Percentiles rank a stretch among this genome's conserved stretches.
phyloP scores from a whole-genome alignment of 805 yeast species.

The Nakazawaea ambrosiae region DNA sequence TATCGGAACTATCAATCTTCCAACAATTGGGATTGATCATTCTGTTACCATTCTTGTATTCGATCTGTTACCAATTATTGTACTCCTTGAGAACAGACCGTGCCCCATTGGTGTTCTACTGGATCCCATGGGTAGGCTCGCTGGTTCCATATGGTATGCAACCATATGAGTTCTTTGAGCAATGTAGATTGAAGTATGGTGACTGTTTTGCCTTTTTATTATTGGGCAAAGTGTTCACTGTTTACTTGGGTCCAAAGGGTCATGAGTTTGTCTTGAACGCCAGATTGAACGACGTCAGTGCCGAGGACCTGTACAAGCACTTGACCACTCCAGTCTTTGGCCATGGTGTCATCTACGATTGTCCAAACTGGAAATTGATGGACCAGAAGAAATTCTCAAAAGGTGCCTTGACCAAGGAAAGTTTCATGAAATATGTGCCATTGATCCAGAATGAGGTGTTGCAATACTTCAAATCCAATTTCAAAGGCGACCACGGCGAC shows the following conservation, averaged over 20 bases:
- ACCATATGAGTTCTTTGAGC: slow-evolving; percentile 84
- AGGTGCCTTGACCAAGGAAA: slow-evolving; percentile 76
- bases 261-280: slow-evolving; percentile 95
- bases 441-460: slow-evolving; percentile 72
- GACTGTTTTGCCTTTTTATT: slow-evolving; percentile 88
- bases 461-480: slow-evolving; percentile 57
- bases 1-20: slow-evolving; percentile 16
- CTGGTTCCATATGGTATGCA: slow-evolving; percentile 86
- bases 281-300: slow-evolving; percentile 81
- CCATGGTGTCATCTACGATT: slow-evolving; percentile 94
- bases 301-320: slow-evolving; percentile 93
- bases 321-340: slow-evolving; percentile 99
- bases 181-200: slow-evolving; percentile 77
- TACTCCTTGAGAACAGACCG: slow-evolving; percentile 74
- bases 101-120: slow-evolving; percentile 84
- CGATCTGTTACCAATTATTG: slow-evolving; percentile 56
- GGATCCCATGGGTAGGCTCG: slow-evolving; percentile 95
- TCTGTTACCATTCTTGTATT: slow-evolving; percentile 56
- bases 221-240: slow-evolving; percentile 91
- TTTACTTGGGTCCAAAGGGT: slow-evolving; percentile 94
- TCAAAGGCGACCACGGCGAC: slow-evolving; percentile 34
- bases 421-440: slow-evolving; percentile 84
- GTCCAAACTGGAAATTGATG: slow-evolving; percentile 90
- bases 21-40: slow-evolving; percentile 28
- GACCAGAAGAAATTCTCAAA: slow-evolving; percentile 98